Evolutionary conservation across 2,329 filamentous ascomycete genomes (phyloP), one percentile per base, ranked within the genome.

Genomic region (Diaporthe vexans): DNA sequence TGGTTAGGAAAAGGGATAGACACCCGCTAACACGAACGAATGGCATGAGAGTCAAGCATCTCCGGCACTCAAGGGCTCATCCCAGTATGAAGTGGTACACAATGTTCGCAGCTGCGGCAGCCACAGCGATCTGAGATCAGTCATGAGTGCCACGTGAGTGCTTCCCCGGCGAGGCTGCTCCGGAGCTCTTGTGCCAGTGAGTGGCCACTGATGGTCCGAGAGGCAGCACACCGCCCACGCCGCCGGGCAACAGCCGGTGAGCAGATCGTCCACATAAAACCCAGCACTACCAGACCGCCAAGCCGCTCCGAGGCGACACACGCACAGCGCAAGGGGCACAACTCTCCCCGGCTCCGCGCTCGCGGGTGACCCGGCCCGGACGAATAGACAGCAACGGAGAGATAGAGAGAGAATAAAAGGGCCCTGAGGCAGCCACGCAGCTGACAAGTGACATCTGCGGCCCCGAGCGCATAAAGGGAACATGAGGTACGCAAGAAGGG

Each of bases 391-490:
- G 37, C 37, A 15, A 35, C 2, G 17, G 17, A 26, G 57, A 61
- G 4, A 3, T 9, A 56, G 52, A 33, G 33, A 40, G 21, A 7
- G 43, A 9, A 2, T 7, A 21, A 2, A 15, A 24, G 33, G 46
- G 0, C 33, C 21, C 6, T 2, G 13, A 24, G 21, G 9, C 56
- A 6, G 19, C 40, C 10, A 26, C 13, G 21, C 15, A 54, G 29
- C 63, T 52, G 46, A 67, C 63, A 26, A 13, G 63, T 54, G 63
- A 68, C 15, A 68, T 24, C 63, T 26, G 46, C 54, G n/a, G 33
- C 48, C n/a, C 26, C 29, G 48, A 33, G 21, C 43, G 21, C 46
- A 35, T 5, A 29, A 24, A 51, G 8, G 24, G 40, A 19, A 33
- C 26, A 21, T 35, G 4, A 7, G 4, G 29, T 21, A 37, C 4